These are phyloP conservation scores for Xanthoceras sorbifolium DNA, from an alignment of 345 rosid genomes.

Conservation along the genomic window DNA sequence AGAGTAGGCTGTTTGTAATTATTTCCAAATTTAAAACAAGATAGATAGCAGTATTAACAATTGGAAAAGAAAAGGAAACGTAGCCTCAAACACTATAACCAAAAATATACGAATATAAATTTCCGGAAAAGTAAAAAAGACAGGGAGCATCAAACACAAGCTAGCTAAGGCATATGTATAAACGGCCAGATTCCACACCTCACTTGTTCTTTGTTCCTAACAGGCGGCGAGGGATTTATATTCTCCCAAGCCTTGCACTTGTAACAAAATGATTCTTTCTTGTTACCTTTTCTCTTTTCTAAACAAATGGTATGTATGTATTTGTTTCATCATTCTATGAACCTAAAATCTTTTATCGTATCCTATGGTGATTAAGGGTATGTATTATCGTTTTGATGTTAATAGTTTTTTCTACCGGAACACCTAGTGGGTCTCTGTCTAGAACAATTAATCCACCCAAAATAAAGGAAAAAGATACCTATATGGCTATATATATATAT, in stretches of 20 bases:
- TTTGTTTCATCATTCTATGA: neutral
- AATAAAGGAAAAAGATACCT: neutral
- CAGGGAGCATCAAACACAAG: conserved; percentile 3
- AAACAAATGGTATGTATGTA: neutral
- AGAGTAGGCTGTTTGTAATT: neutral
- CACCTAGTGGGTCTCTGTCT: neutral
- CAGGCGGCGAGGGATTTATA: conserved; percentile 5
- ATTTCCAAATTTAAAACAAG: no score
- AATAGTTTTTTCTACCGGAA: neutral
- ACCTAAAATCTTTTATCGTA: neutral
- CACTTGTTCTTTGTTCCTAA: conserved; percentile 1
- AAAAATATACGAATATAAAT: neutral
- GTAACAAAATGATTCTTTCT: neutral
- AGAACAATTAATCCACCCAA: neutral
- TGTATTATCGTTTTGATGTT: neutral
- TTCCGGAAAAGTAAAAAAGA: neutral
- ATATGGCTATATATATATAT: no score
- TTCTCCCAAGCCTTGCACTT: neutral
- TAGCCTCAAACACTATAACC: neutral
- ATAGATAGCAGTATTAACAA: neutral
- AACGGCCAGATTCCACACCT: conserved; percentile 10
- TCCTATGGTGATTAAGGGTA: neutral
- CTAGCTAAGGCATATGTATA: neutral
- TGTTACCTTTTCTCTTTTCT: conserved; percentile 1
- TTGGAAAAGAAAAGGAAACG: neutral